Conservation (phyloP, 352 stramenopile genomes). For the Phytophthora vignae region DNA sequence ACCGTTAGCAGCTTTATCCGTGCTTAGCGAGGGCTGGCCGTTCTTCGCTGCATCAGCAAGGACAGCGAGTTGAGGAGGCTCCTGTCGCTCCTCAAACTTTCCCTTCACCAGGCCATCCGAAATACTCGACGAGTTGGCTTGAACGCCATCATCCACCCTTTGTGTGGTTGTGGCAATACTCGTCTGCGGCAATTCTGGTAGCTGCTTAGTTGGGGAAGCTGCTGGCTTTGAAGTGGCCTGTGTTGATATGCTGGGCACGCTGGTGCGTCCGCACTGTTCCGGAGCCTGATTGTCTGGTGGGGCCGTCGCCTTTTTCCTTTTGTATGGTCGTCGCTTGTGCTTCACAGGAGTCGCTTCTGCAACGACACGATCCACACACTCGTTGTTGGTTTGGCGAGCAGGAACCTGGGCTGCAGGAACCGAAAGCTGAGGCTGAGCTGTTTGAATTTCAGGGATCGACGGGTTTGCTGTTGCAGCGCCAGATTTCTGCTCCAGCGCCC, state of each 20-base stretch:
- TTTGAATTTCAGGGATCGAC: not conserved
- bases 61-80: not conserved
- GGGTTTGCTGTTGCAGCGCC: not conserved
- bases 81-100: not conserved
- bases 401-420: not conserved
- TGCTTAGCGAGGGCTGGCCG: not conserved
- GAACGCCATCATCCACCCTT: not conserved
- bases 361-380: not conserved
- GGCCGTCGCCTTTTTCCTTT: conserved; percentile 19
- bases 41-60: not conserved
- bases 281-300: not conserved
- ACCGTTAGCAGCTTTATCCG: not conserved
- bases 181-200: not conserved
- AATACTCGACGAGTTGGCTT: not conserved
- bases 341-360: not conserved
- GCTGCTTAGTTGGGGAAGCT: not conserved
- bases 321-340: conserved; percentile 17
- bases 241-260: not conserved
- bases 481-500: conserved; percentile 24
- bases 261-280: not conserved
- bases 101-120: conserved; percentile 3
- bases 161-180: not conserved
- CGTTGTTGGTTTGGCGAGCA: not conserved
- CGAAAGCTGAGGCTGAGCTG: not conserved
- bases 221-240: conserved; percentile 3